A percentile compares a stretch with the other conserved stretches of the same genome.
These are phyloP conservation scores for Thelonectria rubi DNA, from an alignment of 2,329 filamentous ascomycete genomes.

Conservation along the genomic window DNA sequence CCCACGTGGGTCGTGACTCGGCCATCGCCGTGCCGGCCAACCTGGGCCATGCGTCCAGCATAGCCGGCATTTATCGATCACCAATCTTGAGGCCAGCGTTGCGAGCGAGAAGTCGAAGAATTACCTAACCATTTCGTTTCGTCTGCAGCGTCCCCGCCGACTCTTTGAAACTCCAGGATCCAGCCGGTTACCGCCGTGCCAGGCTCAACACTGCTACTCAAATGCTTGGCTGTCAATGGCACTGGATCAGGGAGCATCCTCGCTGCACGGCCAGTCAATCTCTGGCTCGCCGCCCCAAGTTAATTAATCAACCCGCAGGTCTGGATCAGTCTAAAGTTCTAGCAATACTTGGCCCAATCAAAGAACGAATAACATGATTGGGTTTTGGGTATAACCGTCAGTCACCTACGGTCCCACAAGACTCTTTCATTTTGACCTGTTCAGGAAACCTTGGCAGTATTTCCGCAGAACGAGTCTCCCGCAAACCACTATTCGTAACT, in stretches of 20 bases:
- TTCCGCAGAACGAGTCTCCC: slow-evolving; percentile 36
- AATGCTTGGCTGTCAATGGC: no score
- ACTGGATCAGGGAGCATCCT: slow-evolving; percentile 16
- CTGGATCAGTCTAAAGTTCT: slow-evolving; percentile 39
- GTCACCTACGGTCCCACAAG: slow-evolving; percentile 28
- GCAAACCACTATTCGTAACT: slow-evolving; percentile 17
- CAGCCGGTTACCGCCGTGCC: neutral
- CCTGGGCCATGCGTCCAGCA: slow-evolving; percentile 9
- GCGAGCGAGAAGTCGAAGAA: neutral
- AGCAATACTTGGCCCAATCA: slow-evolving; percentile 17
- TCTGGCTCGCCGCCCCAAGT: slow-evolving; percentile 1
- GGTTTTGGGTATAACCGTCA: neutral
- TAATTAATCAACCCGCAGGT: slow-evolving; percentile 19
- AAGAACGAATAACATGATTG: neutral
- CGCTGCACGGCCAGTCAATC: slow-evolving; percentile 16
- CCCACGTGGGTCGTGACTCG: slow-evolving; percentile 40
- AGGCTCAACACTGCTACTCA: neutral
- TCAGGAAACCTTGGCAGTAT: slow-evolving; percentile 29
- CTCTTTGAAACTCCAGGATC: neutral
- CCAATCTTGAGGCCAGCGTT: slow-evolving; percentile 10
- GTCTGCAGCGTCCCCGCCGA: neutral
- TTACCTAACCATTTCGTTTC: neutral
- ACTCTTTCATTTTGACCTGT: slow-evolving; percentile 28
- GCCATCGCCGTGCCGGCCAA: slow-evolving; percentile 36
- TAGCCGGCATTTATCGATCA: slow-evolving; percentile 8